phyloP scores from a whole-genome alignment of 305 asterid genomes.

The Fraxinus nigra region DNA sequence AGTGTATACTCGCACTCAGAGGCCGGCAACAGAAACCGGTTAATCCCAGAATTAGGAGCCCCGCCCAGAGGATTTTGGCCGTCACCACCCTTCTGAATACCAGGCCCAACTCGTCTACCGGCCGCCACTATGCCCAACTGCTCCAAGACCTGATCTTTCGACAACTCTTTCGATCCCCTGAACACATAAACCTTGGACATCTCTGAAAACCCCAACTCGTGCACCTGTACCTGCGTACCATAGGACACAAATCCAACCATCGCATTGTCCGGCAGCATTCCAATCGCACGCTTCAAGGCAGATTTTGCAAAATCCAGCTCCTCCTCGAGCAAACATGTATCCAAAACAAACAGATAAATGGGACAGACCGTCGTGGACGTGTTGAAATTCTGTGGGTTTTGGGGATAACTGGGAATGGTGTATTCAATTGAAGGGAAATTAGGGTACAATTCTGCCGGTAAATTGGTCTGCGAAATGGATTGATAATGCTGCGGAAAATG shows the following conservation, averaged over 20 bases:
- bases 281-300: constrained; percentile 79
- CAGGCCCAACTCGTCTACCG: constrained; percentile 47
- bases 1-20: constrained; percentile 87
- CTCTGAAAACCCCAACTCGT: constrained; percentile 87
- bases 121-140: constrained; percentile 75
- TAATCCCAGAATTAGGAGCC: constrained; percentile 44
- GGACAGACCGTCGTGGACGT: constrained; percentile 33
- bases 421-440: constrained; percentile 81
- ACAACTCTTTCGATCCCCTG: constrained; percentile 77
- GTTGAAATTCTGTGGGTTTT: constrained; percentile 46
- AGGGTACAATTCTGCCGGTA: constrained; percentile 87
- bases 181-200: constrained; percentile 87
- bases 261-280: constrained; percentile 86
- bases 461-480: constrained; percentile 61
- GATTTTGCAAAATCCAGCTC: constrained; percentile 83
- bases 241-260: constrained; percentile 91
- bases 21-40: constrained; percentile 80
- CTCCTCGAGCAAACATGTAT: constrained; percentile 96
- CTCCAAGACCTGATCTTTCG: constrained; percentile 92
- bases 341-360: constrained; percentile 78
- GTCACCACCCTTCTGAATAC: constrained; percentile 57
- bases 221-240: constrained; percentile 97
- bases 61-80: constrained; percentile 54
- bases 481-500: constrained; percentile 77
- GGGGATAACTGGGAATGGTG: constrained; percentile 32